Evolutionary conservation across 768 basidiomycete species (phyloP), one percentile per base, ranked within the genome.

Genomic region (Lactarius quietus): DNA sequence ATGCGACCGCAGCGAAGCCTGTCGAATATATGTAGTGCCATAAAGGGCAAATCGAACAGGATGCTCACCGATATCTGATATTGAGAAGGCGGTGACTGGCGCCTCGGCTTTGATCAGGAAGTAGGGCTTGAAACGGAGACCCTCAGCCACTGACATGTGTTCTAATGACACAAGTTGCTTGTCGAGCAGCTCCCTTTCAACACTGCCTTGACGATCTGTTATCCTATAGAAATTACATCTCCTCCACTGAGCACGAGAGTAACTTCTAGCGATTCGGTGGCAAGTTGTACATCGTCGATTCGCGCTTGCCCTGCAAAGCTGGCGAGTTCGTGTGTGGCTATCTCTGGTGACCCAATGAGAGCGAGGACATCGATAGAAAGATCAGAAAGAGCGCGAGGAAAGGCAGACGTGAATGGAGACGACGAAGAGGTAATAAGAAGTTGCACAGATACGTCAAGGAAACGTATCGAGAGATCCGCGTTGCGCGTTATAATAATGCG

Each of bases 1-100:
- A 92, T 3, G 88, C 85, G 3, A 87, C 80, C 2, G 93, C 91
- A 52, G 93, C 74, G 74, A 95, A 93, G 6, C 91, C 92, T 93
- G 66, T 52, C 8, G 39, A 20, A 53, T 23, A 51, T 52, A 38
- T 20, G 35, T 33, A 64, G 58, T 61, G 61, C 10, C 31, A 54
- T 63, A 57, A 35, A 20, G 10, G 51, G 51, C 23, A 35, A 18
- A 52, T 20, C 38, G 45, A 56, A 18, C 35, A 26, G 51, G 29
- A 12, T 48, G 74, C 82, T 71, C 64, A 89, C 93, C 93, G 56
- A 91, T 83, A 72, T 93, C 87, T 14, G 87, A 87, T 15, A 91
- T 73, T 7, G 88, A 85, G 71, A 81, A 84, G 23, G 83, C 80
- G 6, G 81, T 79, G 3, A 85, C 78, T 1, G 78, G 76, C 1